A percentile compares a stretch with the other conserved stretches of the same genome.
These are phyloP conservation scores for Epichloe sp. DNA, from an alignment of 2,329 filamentous ascomycete genomes.

Conservation along the genomic window DNA sequence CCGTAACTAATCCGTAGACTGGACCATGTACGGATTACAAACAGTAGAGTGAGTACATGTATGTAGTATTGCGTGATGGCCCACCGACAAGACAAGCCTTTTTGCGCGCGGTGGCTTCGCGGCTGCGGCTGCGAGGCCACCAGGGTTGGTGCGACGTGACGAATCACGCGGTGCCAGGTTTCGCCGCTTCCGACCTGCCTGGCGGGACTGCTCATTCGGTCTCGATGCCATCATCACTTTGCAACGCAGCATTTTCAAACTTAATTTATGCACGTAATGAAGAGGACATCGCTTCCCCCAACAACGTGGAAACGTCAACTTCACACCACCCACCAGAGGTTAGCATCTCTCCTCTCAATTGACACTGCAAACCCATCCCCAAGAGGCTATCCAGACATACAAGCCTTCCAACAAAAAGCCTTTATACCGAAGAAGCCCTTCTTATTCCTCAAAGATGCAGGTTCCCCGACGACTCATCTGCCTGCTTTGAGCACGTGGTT, in stretches of 20 bases:
- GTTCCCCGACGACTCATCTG: constrained; percentile 24
- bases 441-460: constrained; percentile 31
- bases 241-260: too few relatives aligned
- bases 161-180: not conserved
- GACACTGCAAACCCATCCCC: constrained; percentile 6
- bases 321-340: not conserved
- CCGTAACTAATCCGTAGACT: too few relatives aligned
- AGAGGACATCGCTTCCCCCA: not conserved
- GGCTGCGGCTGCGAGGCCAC: not conserved
- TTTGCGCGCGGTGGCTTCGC: not conserved
- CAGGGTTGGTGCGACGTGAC: not conserved
- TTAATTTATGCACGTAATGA: constrained; percentile 2
- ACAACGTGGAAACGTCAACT: constrained; percentile 2
- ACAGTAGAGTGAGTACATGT: too few relatives aligned
- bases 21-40: too few relatives aligned
- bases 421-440: constrained; percentile 38
- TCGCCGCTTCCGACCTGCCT: constrained; percentile 4
- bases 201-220: too few relatives aligned
- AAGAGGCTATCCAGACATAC: constrained; percentile 16
- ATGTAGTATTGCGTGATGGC: too few relatives aligned
- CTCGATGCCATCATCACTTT: too few relatives aligned
- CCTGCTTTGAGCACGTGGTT: constrained; percentile 52
- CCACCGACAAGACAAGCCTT: too few relatives aligned
- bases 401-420: constrained; percentile 37
- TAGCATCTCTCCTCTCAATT: constrained; percentile 1